A percentile compares a stretch with the other conserved stretches of the same genome.
phyloP scores from a whole-genome alignment of 768 basidiomycete genomes.

The Paxillus ammoniavirescens region DNA sequence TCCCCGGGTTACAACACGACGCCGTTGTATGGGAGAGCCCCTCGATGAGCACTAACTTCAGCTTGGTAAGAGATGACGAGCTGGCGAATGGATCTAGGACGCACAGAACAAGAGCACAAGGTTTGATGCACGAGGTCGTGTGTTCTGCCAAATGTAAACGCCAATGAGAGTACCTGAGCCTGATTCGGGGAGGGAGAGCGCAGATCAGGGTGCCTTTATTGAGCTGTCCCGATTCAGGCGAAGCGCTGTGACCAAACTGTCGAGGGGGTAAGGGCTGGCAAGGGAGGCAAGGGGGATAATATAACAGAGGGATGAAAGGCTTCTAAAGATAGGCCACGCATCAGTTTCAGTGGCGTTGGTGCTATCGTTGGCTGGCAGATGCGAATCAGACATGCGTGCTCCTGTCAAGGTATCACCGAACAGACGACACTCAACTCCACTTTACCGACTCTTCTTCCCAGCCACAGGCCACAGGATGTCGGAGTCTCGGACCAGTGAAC shows the following conservation, averaged over 20 bases:
- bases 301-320: background rate
- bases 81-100: no score
- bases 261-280: no score
- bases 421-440: no score
- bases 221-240: background rate
- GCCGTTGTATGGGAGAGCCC: background rate
- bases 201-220: background rate
- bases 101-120: no score
- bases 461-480: no score
- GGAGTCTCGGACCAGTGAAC: no score
- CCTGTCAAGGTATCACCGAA: no score
- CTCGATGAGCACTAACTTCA: background rate
- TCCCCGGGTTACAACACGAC: background rate
- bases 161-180: background rate
- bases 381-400: no score
- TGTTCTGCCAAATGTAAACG: background rate
- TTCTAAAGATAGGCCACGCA: background rate
- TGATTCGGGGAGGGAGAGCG: background rate
- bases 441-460: no score
- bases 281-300: background rate
- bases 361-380: no score
- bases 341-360: background rate
- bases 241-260: background rate
- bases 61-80: no score
- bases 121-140: no score